These are phyloP conservation scores for Teunomyces funiuensis DNA, from an alignment of 805 yeast species.

Conservation along the genomic window DNA sequence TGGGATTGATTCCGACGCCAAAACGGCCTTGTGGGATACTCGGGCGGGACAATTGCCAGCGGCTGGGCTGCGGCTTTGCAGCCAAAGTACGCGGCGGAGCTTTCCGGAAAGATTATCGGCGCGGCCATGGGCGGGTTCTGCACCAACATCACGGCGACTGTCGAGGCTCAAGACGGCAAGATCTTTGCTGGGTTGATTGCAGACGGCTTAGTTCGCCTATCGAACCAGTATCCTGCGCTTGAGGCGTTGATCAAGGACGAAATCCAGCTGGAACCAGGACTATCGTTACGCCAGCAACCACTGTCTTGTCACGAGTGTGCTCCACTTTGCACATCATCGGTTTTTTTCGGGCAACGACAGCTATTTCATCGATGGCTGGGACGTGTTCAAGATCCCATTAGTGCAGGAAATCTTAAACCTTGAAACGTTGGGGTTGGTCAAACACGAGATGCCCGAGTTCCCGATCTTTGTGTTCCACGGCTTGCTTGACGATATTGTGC, in stretches of 20 bases:
- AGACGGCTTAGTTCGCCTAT: slow-evolving; percentile 28
- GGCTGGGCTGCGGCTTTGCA: slow-evolving; percentile 25
- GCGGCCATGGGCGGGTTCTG: slow-evolving; percentile 37
- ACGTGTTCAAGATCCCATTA: neutral
- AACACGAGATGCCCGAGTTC: slow-evolving; percentile 4
- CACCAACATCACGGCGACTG: slow-evolving; percentile 28
- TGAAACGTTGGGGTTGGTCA: neutral
- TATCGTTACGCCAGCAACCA: too few relatives aligned
- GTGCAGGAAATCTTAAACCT: neutral
- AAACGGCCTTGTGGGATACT: slow-evolving; percentile 20
- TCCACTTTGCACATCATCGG: too few relatives aligned
- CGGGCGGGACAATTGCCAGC: slow-evolving; percentile 25
- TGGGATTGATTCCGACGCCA: slow-evolving; percentile 16
- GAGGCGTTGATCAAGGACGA: slow-evolving; percentile 4
- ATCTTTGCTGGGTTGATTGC: slow-evolving; percentile 30
- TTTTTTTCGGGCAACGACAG: too few relatives aligned
- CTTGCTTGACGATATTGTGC: slow-evolving; percentile 10
- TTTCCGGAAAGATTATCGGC: slow-evolving; percentile 19
- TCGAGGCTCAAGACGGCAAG: slow-evolving; percentile 22
- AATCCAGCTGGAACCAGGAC: slow-evolving; percentile 8
- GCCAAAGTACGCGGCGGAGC: slow-evolving; percentile 24
- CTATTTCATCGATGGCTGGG: too few relatives aligned
- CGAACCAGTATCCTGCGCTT: slow-evolving; percentile 29
- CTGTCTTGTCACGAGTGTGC: too few relatives aligned
- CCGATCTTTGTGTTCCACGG: slow-evolving; percentile 13